Evolutionary conservation across 2,329 filamentous ascomycete genomes (phyloP).

Genomic region (Leptographium lundbergii): DNA sequence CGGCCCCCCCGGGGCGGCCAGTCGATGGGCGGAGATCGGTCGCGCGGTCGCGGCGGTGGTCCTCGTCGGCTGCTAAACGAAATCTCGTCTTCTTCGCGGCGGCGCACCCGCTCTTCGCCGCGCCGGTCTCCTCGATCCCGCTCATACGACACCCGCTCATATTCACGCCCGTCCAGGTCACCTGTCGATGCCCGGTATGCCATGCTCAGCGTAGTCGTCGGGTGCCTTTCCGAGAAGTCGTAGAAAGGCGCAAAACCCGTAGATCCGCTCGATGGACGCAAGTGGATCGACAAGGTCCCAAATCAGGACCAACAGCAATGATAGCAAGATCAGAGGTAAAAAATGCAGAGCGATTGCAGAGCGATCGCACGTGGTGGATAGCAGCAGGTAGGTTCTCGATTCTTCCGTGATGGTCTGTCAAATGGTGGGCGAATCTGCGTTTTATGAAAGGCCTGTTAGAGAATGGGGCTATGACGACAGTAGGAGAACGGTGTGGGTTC

Average conservation of each 20-base stretch:
- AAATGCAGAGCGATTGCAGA: neutral
- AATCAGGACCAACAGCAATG: neutral
- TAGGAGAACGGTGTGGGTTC: neutral
- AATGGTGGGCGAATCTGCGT: neutral
- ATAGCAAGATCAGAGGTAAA: neutral
- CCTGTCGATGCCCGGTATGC: conserved; percentile 8
- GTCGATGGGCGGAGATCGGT: conserved; percentile 16
- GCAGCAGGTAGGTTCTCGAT: neutral
- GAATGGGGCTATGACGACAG: conserved; percentile 1
- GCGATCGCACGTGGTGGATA: neutral
- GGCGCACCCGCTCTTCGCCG: conserved; percentile 33
- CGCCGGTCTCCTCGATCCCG: conserved; percentile 31
- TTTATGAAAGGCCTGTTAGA: neutral
- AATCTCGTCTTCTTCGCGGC: conserved; percentile 15
- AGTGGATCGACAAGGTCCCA: neutral
- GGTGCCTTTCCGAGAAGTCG: neutral
- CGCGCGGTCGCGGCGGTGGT: neutral
- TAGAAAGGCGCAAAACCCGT: neutral
- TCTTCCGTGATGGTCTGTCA: neutral
- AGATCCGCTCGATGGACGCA: too few species aligned
- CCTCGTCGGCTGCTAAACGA: neutral
- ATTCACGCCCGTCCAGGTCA: conserved; percentile 22
- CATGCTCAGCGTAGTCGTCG: conserved; percentile 3
- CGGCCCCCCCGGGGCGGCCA: conserved; percentile 24
- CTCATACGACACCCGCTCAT: conserved; percentile 36